Evolutionary conservation across 257 asterid genomes (phyloP).

Genomic region (Jaltomata sinuosa): DNA sequence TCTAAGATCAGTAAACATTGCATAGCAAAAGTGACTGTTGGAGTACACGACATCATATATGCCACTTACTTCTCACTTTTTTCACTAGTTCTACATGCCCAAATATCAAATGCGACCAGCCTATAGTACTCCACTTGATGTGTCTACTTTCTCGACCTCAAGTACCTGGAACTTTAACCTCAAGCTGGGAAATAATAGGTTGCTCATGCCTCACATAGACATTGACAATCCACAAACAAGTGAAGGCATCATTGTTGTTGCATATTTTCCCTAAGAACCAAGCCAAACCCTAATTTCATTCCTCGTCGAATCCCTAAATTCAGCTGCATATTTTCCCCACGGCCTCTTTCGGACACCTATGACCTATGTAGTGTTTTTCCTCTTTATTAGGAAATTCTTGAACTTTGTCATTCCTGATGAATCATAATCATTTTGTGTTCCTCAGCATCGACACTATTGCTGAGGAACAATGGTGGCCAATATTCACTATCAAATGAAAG

Average conservation of each 20-base stretch:
- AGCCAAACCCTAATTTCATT: too few species aligned
- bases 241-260: neutral
- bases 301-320: too few species aligned
- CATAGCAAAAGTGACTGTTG: neutral
- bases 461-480: too few species aligned
- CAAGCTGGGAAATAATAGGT: neutral
- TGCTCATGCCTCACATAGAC: neutral
- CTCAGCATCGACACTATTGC: too few species aligned
- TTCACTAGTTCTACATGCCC: neutral
- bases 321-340: too few species aligned
- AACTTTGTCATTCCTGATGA: too few species aligned
- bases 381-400: too few species aligned
- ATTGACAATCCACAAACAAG: neutral
- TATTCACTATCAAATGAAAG: too few species aligned
- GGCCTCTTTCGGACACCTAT: too few species aligned
- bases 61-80: neutral
- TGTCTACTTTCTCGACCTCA: neutral
- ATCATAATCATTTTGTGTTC: too few species aligned
- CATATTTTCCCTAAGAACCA: too few species aligned
- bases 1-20: neutral
- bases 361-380: too few species aligned
- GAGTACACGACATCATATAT: neutral
- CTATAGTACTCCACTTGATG: neutral
- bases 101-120: neutral
- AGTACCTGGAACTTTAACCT: neutral